Percentiles rank a stretch among this genome's conserved stretches.
These are phyloP conservation scores for Mallotus japonicus DNA, from an alignment of 441 rosid species.

Conservation along the genomic window DNA sequence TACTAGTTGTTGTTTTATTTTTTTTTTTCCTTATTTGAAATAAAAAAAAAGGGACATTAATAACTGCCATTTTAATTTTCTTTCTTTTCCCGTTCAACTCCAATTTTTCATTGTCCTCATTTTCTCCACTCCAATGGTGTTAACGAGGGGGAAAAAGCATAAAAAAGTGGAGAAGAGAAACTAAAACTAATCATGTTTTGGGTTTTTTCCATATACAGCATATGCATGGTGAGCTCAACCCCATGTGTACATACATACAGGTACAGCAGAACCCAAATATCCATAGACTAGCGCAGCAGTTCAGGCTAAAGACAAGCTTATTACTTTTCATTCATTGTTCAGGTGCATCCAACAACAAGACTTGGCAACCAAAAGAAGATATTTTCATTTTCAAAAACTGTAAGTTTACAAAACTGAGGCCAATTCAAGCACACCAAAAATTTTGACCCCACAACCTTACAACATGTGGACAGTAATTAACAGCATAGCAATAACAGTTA, in stretches of 20 bases:
- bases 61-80: too few species aligned
- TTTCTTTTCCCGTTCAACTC: too few species aligned
- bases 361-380: not conserved
- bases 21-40: too few species aligned
- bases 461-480: not conserved
- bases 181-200: too few species aligned
- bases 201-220: not conserved
- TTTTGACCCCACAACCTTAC: not conserved
- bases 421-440: constrained; percentile 2
- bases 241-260: not conserved
- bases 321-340: not conserved
- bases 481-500: not conserved
- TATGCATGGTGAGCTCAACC: not conserved
- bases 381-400: not conserved
- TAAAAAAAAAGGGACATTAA: too few species aligned
- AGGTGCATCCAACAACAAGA: not conserved
- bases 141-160: too few species aligned
- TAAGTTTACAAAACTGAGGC: constrained; percentile 10
- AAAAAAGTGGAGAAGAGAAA: too few species aligned
- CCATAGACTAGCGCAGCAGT: not conserved
- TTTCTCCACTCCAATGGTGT: too few species aligned
- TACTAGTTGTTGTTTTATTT: too few species aligned
- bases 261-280: not conserved
- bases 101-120: too few species aligned
- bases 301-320: too few species aligned